Percentiles rank a stretch among this genome's conserved stretches.
Conservation (phyloP, 257 asterid species). For the Primulina tabacum region DNA sequence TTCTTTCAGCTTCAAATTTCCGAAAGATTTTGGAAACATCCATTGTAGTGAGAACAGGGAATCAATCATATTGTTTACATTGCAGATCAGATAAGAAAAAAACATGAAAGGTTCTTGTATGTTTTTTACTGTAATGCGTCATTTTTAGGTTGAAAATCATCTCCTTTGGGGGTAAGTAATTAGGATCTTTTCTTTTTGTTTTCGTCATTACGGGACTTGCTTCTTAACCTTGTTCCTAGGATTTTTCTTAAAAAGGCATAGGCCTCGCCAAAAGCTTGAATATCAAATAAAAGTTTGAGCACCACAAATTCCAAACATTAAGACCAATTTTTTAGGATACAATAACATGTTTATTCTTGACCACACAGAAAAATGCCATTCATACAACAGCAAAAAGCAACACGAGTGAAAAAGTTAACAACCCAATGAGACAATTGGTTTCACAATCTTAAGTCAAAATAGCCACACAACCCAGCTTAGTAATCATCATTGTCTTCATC, state of each 20-base stretch:
- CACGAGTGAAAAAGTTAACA: not conserved
- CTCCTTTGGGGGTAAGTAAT: too few species aligned
- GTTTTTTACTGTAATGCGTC: too few species aligned
- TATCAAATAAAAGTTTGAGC: not conserved
- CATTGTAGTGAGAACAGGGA: not conserved
- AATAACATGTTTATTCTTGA: too few species aligned
- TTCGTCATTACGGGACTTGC: too few species aligned
- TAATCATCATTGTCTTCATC: constrained; percentile 77
- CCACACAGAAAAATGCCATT: not conserved
- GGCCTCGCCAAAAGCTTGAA: too few species aligned
- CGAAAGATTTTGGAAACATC: not conserved
- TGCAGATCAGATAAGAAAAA: not conserved
- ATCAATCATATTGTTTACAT: not conserved
- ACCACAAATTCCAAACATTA: not conserved
- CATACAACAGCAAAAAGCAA: not conserved
- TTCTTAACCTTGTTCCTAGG: too few species aligned
- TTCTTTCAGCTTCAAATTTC: not conserved
- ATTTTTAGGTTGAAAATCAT: too few species aligned
- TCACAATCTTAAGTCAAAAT: not conserved
- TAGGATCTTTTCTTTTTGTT: too few species aligned
- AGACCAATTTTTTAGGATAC: not conserved
- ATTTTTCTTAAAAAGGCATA: too few species aligned
- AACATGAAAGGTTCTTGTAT: too few species aligned
- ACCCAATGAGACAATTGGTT: constrained; percentile 27
- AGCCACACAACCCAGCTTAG: constrained; percentile 10